These are phyloP conservation scores for Curvularia sp. DNA, from an alignment of 2,329 filamentous ascomycete genomes.

Conservation along the genomic window DNA sequence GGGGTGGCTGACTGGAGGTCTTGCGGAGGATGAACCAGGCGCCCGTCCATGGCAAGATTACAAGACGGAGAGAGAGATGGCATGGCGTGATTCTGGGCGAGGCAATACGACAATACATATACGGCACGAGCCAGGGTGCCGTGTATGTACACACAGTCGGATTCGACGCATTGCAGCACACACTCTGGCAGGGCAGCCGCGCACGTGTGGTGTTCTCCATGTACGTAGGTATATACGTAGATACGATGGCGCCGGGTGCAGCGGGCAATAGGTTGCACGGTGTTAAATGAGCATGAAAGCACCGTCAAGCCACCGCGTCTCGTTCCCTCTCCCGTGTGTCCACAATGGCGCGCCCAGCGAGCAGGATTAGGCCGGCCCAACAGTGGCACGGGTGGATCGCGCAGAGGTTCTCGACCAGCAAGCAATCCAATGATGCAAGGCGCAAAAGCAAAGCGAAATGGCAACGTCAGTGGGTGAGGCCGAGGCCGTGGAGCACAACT, in stretches of 20 bases:
- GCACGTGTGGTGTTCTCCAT: slow-evolving; percentile 6
- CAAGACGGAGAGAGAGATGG: background rate
- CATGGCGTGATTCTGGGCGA: too few species aligned
- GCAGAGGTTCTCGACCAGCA: slow-evolving; percentile 14
- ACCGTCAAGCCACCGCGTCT: slow-evolving; percentile 2
- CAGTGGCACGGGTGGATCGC: slow-evolving; percentile 9
- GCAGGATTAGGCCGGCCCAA: slow-evolving; percentile 9
- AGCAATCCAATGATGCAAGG: slow-evolving; percentile 1
- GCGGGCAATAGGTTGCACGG: slow-evolving; percentile 6
- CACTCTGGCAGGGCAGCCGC: too few species aligned
- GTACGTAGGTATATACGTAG: too few species aligned
- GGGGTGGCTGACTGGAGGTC: background rate
- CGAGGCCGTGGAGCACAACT: slow-evolving; percentile 8
- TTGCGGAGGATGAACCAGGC: background rate
- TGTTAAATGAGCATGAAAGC: slow-evolving; percentile 13
- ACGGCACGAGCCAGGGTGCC: too few species aligned
- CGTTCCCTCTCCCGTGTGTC: slow-evolving; percentile 5
- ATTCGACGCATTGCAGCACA: too few species aligned
- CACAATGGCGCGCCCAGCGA: background rate
- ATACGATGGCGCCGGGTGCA: background rate
- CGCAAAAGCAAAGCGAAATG: slow-evolving; percentile 10
- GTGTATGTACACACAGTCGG: too few species aligned
- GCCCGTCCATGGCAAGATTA: too few species aligned
- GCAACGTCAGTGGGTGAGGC: slow-evolving; percentile 10
- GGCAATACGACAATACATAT: too few species aligned